These are phyloP conservation scores for Scedosporium minutisporum DNA, from an alignment of 2,329 filamentous ascomycete species.

Conservation along the genomic window DNA sequence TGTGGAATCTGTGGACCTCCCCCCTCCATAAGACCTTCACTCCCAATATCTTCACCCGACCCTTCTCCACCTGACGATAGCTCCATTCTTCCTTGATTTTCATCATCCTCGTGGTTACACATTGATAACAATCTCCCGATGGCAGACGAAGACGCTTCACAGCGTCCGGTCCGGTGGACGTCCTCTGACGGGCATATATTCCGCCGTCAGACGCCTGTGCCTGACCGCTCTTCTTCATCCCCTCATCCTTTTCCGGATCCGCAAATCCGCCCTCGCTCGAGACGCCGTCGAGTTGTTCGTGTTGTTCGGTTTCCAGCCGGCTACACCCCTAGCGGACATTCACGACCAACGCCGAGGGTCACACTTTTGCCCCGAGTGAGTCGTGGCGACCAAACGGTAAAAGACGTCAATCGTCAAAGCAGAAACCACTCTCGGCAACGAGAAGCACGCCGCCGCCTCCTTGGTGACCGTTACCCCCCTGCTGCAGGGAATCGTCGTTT, in stretches of 20 bases:
- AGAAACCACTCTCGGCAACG: neutral
- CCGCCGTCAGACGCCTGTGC: neutral
- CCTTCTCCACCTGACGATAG: neutral
- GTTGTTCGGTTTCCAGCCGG: neutral
- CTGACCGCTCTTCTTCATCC: neutral
- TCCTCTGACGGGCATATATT: neutral
- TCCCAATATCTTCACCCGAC: neutral
- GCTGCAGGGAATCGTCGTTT: neutral
- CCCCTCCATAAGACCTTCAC: neutral
- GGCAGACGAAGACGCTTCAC: neutral
- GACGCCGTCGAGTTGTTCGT: neutral
- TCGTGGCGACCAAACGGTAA: neutral
- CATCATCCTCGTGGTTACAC: neutral
- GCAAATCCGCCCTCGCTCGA: neutral
- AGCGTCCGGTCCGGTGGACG: neutral
- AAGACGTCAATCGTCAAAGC: neutral
- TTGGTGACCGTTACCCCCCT: neutral
- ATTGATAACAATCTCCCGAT: neutral
- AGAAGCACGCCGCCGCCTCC: neutral
- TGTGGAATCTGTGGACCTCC: neutral
- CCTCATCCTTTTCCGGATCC: neutral
- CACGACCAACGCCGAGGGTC: neutral
- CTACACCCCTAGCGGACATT: neutral
- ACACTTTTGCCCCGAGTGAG: neutral
- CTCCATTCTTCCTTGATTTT: neutral